A percentile compares a stretch with the other conserved stretches of the same genome.
Conservation (phyloP, 1,284 basidiomycete genomes). For the Cutaneotrichosporon sp. region DNA sequence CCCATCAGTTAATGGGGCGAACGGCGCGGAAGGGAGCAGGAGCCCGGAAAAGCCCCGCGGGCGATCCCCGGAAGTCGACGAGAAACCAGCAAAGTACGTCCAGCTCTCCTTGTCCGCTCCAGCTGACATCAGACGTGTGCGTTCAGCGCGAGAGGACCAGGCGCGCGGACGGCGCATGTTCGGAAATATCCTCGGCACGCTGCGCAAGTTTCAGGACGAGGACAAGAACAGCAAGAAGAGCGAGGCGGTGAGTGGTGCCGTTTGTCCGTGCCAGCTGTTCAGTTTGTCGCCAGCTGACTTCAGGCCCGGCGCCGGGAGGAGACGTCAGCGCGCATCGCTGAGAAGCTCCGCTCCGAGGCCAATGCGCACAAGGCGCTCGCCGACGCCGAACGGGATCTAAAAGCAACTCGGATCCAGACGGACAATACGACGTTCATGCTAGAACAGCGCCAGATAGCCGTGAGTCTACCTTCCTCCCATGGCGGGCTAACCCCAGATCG, state of each 20-base stretch:
- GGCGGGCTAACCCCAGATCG: slow-evolving; percentile 30
- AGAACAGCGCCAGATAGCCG: slow-evolving; percentile 40
- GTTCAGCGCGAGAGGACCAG: slow-evolving; percentile 40
- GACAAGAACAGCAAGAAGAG: slow-evolving; percentile 38
- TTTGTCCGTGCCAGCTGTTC: too few species aligned
- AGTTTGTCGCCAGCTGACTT: slow-evolving; percentile 1
- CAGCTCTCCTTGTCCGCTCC: background rate
- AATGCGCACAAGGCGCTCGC: slow-evolving; percentile 37
- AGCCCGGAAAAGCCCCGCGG: background rate
- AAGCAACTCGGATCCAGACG: slow-evolving; percentile 31
- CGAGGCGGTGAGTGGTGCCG: slow-evolving; percentile 37
- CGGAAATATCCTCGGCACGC: slow-evolving; percentile 46
- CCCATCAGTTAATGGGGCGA: background rate
- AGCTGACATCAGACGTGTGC: slow-evolving; percentile 29
- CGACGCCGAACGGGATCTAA: slow-evolving; percentile 39
- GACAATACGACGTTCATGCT: slow-evolving; percentile 37
- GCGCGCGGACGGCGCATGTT: slow-evolving; percentile 43
- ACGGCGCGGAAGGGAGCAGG: background rate
- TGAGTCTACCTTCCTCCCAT: slow-evolving; percentile 21
- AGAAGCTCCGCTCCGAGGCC: slow-evolving; percentile 39
- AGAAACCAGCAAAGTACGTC: slow-evolving; percentile 1
- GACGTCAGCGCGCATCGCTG: slow-evolving; percentile 38
- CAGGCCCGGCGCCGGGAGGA: slow-evolving; percentile 43
- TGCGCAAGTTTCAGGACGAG: slow-evolving; percentile 47
- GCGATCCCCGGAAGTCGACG: background rate